phyloP scores from a whole-genome alignment of 1,284 basidiomycete species.

The Hypsizygus ulmarius region DNA sequence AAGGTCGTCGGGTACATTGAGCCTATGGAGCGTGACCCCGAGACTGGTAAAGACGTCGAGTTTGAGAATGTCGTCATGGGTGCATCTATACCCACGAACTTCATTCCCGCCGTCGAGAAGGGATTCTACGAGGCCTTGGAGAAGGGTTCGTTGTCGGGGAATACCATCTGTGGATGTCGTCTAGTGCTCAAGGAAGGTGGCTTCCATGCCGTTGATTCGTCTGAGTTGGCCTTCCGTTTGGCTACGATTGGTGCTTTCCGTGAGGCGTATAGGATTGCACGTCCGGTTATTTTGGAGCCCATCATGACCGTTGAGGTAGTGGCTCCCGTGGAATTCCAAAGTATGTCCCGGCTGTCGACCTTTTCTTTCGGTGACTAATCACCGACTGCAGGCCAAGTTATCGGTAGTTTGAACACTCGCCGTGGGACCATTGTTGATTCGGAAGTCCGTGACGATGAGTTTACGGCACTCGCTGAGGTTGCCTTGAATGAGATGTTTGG shows the following conservation, averaged over 20 bases:
- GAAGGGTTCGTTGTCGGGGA: slow-evolving; percentile 90
- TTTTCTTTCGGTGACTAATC: slow-evolving; percentile 2
- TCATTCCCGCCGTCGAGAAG: slow-evolving; percentile 96
- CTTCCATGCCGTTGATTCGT: slow-evolving; percentile 95
- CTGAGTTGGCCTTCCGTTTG: slow-evolving; percentile 93
- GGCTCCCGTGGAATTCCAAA: slow-evolving; percentile 96
- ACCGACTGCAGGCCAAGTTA: slow-evolving; percentile 64
- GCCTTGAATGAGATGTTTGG: slow-evolving; percentile 99
- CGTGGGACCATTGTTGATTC: slow-evolving; percentile 96
- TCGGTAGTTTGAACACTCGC: slow-evolving; percentile 91
- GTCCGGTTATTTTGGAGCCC: slow-evolving; percentile 89
- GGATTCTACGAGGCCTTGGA: slow-evolving; percentile 95
- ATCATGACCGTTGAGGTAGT: slow-evolving; percentile 99
- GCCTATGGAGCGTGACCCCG: slow-evolving; percentile 75
- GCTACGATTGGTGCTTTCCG: slow-evolving; percentile 92
- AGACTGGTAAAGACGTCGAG: slow-evolving; percentile 82
- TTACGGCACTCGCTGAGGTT: slow-evolving; percentile 90
- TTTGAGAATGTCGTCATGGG: slow-evolving; percentile 93
- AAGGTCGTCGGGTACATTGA: slow-evolving; percentile 92
- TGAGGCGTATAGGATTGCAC: slow-evolving; percentile 80
- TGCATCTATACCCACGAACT: slow-evolving; percentile 88
- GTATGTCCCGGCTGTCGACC: slow-evolving; percentile 38
- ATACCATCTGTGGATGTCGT: slow-evolving; percentile 83
- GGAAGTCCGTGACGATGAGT: slow-evolving; percentile 97
- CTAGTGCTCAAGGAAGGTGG: slow-evolving; percentile 92